These are phyloP conservation scores for Scleromitrula shiraiana DNA, from an alignment of 2,329 filamentous ascomycete species.

Conservation along the genomic window DNA sequence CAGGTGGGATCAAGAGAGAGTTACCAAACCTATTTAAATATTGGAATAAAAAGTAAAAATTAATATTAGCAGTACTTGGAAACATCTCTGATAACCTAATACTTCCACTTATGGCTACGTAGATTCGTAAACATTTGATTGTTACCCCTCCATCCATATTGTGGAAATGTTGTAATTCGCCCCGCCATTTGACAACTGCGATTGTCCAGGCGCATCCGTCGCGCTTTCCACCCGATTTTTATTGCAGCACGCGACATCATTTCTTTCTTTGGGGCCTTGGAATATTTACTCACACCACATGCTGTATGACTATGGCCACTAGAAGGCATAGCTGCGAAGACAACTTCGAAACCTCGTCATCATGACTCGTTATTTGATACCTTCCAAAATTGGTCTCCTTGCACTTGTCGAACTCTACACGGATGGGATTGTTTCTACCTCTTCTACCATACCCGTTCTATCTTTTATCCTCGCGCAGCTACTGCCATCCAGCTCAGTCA, in stretches of 20 bases:
- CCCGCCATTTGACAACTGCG: too few species aligned
- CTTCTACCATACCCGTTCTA: constrained; percentile 66
- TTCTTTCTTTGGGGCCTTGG: too few species aligned
- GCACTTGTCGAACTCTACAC: constrained; percentile 76
- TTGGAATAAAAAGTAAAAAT: too few species aligned
- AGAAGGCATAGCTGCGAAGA: neutral
- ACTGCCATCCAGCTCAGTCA: constrained; percentile 39
- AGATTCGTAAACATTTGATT: too few species aligned
- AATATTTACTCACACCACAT: too few species aligned
- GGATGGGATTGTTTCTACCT: constrained; percentile 58
- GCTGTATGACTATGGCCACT: neutral
- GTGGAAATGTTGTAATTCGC: too few species aligned
- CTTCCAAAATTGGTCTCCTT: constrained; percentile 77
- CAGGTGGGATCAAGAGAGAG: constrained; percentile 31
- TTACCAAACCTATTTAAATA: neutral
- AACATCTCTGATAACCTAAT: neutral
- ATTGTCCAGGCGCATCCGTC: too few species aligned
- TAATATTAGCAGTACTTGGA: too few species aligned
- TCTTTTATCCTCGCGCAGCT: constrained; percentile 71
- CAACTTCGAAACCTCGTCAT: neutral
- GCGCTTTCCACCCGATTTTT: too few species aligned
- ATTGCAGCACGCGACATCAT: neutral
- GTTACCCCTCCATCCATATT: too few species aligned
- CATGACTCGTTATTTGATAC: constrained; percentile 82
- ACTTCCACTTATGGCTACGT: too few species aligned